phyloP scores from a whole-genome alignment of 2,329 filamentous ascomycete genomes.

The Aspergillus sp. region DNA sequence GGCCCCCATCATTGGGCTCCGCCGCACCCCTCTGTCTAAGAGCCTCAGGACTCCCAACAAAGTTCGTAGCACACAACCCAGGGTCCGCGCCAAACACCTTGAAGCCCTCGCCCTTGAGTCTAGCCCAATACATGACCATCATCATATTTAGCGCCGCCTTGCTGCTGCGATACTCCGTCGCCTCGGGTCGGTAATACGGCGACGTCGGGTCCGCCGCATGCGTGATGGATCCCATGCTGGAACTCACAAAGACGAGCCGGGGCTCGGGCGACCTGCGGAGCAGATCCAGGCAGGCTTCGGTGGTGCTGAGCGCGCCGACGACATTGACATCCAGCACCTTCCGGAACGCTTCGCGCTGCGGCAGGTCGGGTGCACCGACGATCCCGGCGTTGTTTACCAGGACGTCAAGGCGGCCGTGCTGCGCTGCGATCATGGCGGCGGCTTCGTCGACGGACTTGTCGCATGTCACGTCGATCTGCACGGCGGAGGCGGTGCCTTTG shows the following conservation, averaged over 20 bases:
- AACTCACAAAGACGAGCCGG: constrained; percentile 42
- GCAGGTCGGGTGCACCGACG: background rate
- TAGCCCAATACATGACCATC: constrained; percentile 39
- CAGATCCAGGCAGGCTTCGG: constrained; percentile 33
- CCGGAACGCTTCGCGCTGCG: constrained; percentile 26
- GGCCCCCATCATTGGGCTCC: constrained; percentile 16
- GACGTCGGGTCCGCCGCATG: constrained; percentile 27
- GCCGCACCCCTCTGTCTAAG: constrained; percentile 12
- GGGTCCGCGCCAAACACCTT: constrained; percentile 50
- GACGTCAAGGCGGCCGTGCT: constrained; percentile 44
- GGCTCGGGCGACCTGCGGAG: constrained; percentile 28
- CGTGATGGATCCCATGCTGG: constrained; percentile 34
- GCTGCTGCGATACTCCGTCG: constrained; percentile 39
- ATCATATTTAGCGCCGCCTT: constrained; percentile 48
- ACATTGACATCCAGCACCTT: constrained; percentile 41
- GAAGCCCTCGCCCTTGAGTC: constrained; percentile 42
- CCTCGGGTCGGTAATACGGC: constrained; percentile 25
- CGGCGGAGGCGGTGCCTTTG: constrained; percentile 7
- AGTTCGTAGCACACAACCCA: constrained; percentile 46
- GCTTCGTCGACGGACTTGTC: constrained; percentile 51
- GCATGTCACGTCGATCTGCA: constrained; percentile 50
- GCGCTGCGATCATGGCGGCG: constrained; percentile 54
- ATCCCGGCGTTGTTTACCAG: constrained; percentile 21
- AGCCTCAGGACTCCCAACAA: constrained; percentile 11
- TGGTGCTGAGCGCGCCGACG: constrained; percentile 38